A percentile compares a stretch with the other conserved stretches of the same genome.
Conservation (phyloP, 306 rosid species). For the Sicyos baderoa region DNA sequence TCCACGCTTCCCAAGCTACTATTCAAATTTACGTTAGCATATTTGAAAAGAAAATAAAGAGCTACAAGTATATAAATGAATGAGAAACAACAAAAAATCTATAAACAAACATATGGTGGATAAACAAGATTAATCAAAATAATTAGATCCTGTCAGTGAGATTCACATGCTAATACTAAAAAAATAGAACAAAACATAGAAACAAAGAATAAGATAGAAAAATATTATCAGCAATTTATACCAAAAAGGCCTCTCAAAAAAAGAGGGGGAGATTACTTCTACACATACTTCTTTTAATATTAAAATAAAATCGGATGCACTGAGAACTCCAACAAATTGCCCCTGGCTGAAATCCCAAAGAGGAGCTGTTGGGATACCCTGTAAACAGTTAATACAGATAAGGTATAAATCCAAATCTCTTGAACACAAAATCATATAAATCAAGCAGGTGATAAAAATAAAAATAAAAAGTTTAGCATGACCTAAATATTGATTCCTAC, state of each 20-base stretch:
- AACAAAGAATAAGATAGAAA: background rate
- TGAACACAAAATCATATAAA: slow-evolving; percentile 22
- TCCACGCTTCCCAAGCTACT: slow-evolving; percentile 88
- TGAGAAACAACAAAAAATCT: background rate
- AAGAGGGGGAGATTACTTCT: slow-evolving; percentile 19
- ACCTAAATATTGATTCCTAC: no score
- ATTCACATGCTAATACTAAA: slow-evolving; percentile 3
- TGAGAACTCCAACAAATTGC: slow-evolving; percentile 90
- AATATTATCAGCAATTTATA: background rate
- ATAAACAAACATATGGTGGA: background rate
- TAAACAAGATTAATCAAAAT: background rate
- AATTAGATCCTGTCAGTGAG: background rate
- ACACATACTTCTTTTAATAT: slow-evolving; percentile 83
- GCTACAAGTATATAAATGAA: background rate
- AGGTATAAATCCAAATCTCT: slow-evolving; percentile 21
- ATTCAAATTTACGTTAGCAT: slow-evolving; percentile 25
- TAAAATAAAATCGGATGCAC: slow-evolving; percentile 85
- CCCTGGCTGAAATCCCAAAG: slow-evolving; percentile 87
- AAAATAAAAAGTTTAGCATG: no score
- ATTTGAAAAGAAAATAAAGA: slow-evolving; percentile 15
- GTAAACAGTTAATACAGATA: slow-evolving; percentile 29
- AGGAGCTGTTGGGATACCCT: slow-evolving; percentile 94
- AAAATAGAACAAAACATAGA: background rate
- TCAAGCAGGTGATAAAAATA: slow-evolving; percentile 1
- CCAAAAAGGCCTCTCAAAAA: no score